Conservation (phyloP, 2,329 filamentous ascomycete genomes). For the Hypoxylon sp. region DNA sequence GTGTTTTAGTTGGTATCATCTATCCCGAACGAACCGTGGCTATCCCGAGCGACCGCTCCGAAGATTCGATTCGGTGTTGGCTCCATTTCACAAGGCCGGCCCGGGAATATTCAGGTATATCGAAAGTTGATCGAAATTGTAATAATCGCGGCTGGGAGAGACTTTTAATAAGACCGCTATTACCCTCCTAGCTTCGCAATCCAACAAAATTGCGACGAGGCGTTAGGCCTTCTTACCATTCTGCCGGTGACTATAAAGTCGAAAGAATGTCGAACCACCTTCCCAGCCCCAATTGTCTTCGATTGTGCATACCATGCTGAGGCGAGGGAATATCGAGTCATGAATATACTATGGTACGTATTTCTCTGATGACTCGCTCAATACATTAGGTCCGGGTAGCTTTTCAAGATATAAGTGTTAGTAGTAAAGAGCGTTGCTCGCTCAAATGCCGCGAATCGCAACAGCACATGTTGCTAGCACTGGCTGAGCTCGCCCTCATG, state of each 20-base stretch:
- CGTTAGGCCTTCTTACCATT: too few species aligned
- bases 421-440: not conserved
- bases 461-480: too few species aligned
- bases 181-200: too few species aligned
- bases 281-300: too few species aligned
- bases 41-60: conserved; percentile 2
- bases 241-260: too few species aligned
- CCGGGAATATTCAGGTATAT: not conserved
- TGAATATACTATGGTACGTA: conserved; percentile 2
- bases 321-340: not conserved
- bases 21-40: not conserved
- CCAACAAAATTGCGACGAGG: too few species aligned
- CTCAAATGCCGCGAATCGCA: conserved; percentile 11
- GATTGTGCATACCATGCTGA: not conserved
- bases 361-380: not conserved
- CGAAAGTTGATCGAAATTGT: not conserved
- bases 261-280: too few species aligned
- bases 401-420: conserved; percentile 3
- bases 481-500: too few species aligned
- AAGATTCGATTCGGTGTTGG: conserved; percentile 2
- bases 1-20: not conserved
- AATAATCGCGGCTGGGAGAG: not conserved
- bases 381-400: too few species aligned
- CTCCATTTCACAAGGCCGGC: not conserved
- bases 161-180: not conserved